Percentiles rank a stretch among this genome's conserved stretches.
Evolutionary conservation across 176 grass and related monocot genomes (phyloP).

Genomic region (Pontederia paniculata): DNA sequence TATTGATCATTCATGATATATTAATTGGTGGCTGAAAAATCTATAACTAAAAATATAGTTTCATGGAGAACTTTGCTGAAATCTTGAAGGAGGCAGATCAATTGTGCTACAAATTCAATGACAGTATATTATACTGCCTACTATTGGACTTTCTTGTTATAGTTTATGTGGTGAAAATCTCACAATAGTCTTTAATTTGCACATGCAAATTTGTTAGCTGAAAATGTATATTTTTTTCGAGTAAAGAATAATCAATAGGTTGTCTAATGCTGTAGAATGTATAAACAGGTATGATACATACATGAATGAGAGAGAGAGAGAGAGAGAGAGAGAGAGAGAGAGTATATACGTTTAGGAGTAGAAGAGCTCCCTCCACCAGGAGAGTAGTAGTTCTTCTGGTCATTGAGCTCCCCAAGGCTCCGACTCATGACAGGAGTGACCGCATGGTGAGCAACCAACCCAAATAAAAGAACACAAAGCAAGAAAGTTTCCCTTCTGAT

Average conservation of each 20-base stretch:
- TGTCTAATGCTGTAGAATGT: neutral
- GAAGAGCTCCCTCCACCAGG: neutral
- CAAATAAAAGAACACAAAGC: neutral
- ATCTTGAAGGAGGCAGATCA: no score
- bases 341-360: neutral
- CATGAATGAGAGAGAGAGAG: neutral
- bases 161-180: no score
- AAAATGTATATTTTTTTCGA: no score
- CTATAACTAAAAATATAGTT: no score
- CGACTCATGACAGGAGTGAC: neutral
- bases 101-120: no score
- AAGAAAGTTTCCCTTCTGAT: neutral
- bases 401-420: neutral
- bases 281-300: neutral
- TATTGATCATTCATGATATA: no score
- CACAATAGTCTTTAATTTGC: no score
- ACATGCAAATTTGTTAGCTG: no score
- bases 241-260: neutral
- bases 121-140: no score
- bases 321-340: neutral
- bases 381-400: constrained; percentile 6
- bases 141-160: no score
- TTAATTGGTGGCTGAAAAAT: no score
- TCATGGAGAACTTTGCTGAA: no score
- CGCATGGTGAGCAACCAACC: neutral